Conservation (phyloP, 148 eudicot genomes). For the Amaranthus hypochondriacus region DNA sequence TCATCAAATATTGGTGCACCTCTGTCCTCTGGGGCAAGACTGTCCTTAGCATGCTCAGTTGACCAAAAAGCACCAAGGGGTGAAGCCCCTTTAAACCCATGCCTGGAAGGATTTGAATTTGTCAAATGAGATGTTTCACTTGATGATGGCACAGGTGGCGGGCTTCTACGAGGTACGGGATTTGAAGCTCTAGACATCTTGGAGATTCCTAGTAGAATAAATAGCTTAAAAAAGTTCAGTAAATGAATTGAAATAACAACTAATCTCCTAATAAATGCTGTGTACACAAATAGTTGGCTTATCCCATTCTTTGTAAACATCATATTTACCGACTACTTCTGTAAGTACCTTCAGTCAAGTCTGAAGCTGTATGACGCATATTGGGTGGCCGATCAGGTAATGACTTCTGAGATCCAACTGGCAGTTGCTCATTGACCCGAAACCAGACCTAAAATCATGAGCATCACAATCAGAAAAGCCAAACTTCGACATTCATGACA, state of each 20-base stretch:
- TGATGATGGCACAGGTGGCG: constrained; percentile 67
- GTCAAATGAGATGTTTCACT: constrained; percentile 50
- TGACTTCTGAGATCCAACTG: constrained; percentile 70
- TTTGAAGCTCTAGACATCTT: constrained; percentile 39
- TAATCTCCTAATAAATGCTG: neutral
- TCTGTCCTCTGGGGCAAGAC: constrained; percentile 41
- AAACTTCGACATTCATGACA: neutral
- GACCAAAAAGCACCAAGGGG: constrained; percentile 89
- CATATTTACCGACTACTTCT: neutral
- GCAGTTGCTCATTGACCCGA: constrained; percentile 86
- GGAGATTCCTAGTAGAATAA: constrained; percentile 41
- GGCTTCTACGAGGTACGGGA: constrained; percentile 75
- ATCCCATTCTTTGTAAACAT: neutral
- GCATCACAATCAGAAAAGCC: constrained; percentile 8
- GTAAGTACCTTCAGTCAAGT: constrained; percentile 48
- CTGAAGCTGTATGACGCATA: constrained; percentile 43
- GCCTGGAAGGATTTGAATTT: constrained; percentile 32
- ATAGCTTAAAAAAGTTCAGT: neutral
- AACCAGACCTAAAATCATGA: constrained; percentile 80
- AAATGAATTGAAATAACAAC: no score
- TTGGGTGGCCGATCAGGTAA: constrained; percentile 89
- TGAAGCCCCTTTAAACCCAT: constrained; percentile 31
- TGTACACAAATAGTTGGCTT: neutral
- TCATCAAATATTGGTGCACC: constrained; percentile 49
- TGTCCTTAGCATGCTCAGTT: constrained; percentile 69